Conservation (phyloP, 2,329 filamentous ascomycete genomes). For the Chaetothyriales sp. region DNA sequence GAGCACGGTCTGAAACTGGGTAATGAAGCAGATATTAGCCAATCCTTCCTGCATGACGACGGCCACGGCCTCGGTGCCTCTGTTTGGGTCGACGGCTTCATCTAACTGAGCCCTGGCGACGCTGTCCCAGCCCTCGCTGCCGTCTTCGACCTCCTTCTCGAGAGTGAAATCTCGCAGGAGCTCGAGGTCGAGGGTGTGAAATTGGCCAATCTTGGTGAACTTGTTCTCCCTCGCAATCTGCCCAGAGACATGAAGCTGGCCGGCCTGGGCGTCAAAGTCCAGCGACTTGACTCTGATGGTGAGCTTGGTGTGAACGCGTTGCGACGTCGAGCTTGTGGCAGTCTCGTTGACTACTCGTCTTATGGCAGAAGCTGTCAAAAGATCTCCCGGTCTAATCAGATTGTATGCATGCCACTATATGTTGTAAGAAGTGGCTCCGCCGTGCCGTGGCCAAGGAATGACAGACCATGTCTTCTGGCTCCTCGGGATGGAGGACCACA, state of each 20-base stretch:
- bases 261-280: slow-evolving; percentile 56
- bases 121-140: slow-evolving; percentile 64
- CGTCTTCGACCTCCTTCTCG: slow-evolving; percentile 54
- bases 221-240: slow-evolving; percentile 53
- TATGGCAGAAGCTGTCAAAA: slow-evolving; percentile 51
- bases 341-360: slow-evolving; percentile 51
- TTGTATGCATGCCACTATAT: slow-evolving; percentile 61
- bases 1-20: slow-evolving; percentile 36
- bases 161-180: slow-evolving; percentile 76
- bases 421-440: slow-evolving; percentile 5
- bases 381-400: slow-evolving; percentile 52
- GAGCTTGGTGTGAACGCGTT: slow-evolving; percentile 50
- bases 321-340: slow-evolving; percentile 49
- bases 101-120: slow-evolving; percentile 65
- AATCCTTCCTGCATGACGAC: slow-evolving; percentile 77
- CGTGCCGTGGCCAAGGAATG: not conserved
- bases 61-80: slow-evolving; percentile 70
- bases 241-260: slow-evolving; percentile 55
- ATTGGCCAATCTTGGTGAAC: slow-evolving; percentile 52
- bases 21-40: slow-evolving; percentile 39
- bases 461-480: slow-evolving; percentile 60
- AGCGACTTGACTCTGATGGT: slow-evolving; percentile 51
- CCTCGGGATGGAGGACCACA: slow-evolving; percentile 55
- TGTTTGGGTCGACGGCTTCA: slow-evolving; percentile 65
- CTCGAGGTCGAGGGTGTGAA: slow-evolving; percentile 70